Base-by-base conservation (phyloP, 2,329 filamentous ascomycete species). In the Fusarium graminum region DNA sequence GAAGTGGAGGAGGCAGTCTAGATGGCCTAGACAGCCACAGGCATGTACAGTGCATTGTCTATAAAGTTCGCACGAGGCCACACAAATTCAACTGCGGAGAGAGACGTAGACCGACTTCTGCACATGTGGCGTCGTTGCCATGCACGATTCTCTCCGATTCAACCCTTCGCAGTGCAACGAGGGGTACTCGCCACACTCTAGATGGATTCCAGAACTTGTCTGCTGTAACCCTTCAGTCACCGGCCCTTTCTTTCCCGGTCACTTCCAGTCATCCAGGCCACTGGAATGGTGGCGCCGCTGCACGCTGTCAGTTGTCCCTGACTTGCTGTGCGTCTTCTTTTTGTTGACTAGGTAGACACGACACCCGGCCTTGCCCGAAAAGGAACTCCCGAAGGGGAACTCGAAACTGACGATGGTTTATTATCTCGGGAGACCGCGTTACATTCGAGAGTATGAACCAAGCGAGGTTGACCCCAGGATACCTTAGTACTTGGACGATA, bases 101-200 rank as follows among this genome's bases (percentile, higher is more conserved):
- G 8, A 26, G 29, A 10, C 34, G 16, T 36, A 36, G 34, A 44
- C 29, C 17, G 45, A 44, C 30, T 46, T 50, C 34, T 63, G 49
- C 46, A 57, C 43, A n/a, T 66, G 65, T 68, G 65, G 65, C 65
- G 61, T 28, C 65, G 56, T 28, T 32, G 17, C 32, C 42, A 59
- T 55, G 61, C 50, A 59, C 63, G 57, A 65, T 70, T 50, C 53
- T 46, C 62, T 59, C 62, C 52, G 42, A 58, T 34, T 45, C 30
- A 43, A 50, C 55, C 38, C 68, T 67, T 70, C 54, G 53, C 51
- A 57, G 52, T 36, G n/a, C 29, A 63, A 30, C 44, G 65, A 52
- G 61, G 55, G 63, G 61, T 62, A 68, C 50, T 69, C 62, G 65
- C 65, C 65, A 68, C 65, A 67, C 49, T 67, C 52, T 65, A 56